Evolutionary conservation across 768 basidiomycete genomes (phyloP).

Genomic region (Auricularia cornea): DNA sequence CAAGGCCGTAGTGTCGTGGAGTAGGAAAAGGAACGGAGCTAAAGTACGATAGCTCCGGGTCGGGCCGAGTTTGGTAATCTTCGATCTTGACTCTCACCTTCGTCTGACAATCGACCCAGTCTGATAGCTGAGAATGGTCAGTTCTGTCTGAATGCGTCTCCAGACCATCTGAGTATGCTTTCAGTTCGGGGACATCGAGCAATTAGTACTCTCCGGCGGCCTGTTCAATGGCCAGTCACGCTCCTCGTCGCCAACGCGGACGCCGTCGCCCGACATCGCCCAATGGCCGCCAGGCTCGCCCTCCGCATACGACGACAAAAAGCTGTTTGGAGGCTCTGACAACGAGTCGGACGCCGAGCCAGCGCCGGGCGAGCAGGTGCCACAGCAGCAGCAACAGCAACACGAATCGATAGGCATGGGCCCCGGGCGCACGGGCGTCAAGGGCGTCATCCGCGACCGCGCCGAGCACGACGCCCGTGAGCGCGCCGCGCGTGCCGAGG

Average conservation of each 20-base stretch:
- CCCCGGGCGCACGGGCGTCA: slow-evolving; percentile 79
- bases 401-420: slow-evolving; percentile 74
- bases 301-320: not conserved
- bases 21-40: too few species aligned
- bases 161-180: too few species aligned
- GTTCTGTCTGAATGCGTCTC: too few species aligned
- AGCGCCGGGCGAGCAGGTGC: not conserved
- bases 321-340: not conserved
- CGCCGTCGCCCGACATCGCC: not conserved
- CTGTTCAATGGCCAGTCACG: slow-evolving; percentile 43
- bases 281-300: slow-evolving; percentile 3
- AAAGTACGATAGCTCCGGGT: too few species aligned
- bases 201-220: slow-evolving; percentile 68
- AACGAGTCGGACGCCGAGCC: not conserved
- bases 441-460: slow-evolving; percentile 78
- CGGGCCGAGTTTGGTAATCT: too few species aligned
- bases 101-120: too few species aligned
- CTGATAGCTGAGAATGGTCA: too few species aligned
- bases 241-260: not conserved
- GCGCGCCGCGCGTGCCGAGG: slow-evolving; percentile 42
- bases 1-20: too few species aligned
- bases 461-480: slow-evolving; percentile 47
- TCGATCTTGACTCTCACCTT: too few species aligned
- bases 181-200: slow-evolving; percentile 49
- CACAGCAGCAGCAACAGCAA: slow-evolving; percentile 16